Evolutionary conservation across 164 flowering plant species (phyloP).

Genomic region (Macadamia integrifolia): DNA sequence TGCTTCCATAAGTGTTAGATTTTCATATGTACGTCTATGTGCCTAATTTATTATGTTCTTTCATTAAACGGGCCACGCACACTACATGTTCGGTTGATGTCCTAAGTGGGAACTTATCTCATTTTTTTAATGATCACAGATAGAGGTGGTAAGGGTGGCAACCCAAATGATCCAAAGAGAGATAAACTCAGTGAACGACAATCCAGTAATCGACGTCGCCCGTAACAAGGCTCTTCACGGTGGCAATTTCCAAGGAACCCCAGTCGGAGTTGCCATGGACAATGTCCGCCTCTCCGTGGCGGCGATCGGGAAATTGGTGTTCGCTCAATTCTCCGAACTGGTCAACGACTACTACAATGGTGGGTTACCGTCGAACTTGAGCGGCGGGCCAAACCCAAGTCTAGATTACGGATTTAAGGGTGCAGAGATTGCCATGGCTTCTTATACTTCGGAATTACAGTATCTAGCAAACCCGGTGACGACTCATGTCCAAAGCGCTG

Average conservation of each 20-base stretch:
- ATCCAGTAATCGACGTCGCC: constrained; percentile 28
- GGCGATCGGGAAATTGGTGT: constrained; percentile 31
- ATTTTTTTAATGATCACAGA: constrained; percentile 7
- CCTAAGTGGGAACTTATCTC: too few species aligned
- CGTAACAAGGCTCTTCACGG: constrained; percentile 30
- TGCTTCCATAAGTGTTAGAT: too few species aligned
- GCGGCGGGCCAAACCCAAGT: constrained; percentile 26
- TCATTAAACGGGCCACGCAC: too few species aligned
- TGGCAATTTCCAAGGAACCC: constrained; percentile 34
- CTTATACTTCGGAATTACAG: constrained; percentile 29
- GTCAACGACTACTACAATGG: constrained; percentile 28
- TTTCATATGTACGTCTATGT: too few species aligned
- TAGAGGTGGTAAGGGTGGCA: constrained; percentile 25
- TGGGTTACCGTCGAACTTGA: constrained; percentile 26
- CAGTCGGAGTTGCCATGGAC: constrained; percentile 30
- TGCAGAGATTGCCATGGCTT: constrained; percentile 33
- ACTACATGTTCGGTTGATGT: too few species aligned
- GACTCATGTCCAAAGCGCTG: constrained; percentile 29
- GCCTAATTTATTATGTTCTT: too few species aligned
- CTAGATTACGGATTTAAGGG: constrained; percentile 30
- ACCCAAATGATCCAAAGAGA: constrained; percentile 28
- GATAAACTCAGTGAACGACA: constrained; percentile 30
- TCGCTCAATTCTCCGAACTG: constrained; percentile 31
- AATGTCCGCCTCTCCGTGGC: constrained; percentile 24
- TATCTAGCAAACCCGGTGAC: constrained; percentile 30